Evolutionary conservation across 1,139 yeast genomes (phyloP).

Genomic region (Yamadazyma buinensis): DNA sequence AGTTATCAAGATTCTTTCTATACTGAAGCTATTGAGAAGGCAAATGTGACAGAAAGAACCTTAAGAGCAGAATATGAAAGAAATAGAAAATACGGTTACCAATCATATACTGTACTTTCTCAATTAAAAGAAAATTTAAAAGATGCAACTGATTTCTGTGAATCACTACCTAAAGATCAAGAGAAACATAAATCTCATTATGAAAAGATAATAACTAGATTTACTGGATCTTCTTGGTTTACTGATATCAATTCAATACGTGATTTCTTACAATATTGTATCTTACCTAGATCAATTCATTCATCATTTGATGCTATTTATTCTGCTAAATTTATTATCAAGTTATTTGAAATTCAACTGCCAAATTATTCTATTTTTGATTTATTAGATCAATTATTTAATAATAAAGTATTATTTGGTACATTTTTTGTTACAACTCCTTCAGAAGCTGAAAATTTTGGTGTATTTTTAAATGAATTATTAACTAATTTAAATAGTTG

Average conservation of each 20-base stretch:
- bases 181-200: conserved; percentile 29
- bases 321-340: conserved; percentile 58
- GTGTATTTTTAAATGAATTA: conserved; percentile 64
- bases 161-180: conserved; percentile 25
- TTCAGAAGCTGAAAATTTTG: conserved; percentile 77
- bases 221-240: conserved; percentile 24
- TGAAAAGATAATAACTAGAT: conserved; percentile 7
- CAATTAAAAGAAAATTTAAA: conserved; percentile 26
- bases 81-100: conserved; percentile 22
- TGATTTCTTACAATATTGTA: conserved; percentile 57
- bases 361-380: conserved; percentile 41
- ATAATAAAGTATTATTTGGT: conserved; percentile 48
- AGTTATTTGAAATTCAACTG: conserved; percentile 41
- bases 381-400: conserved; percentile 49
- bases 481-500: conserved; percentile 45
- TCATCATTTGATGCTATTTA: conserved; percentile 85
- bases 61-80: conserved; percentile 32
- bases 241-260: conserved; percentile 13
- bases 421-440: conserved; percentile 71
- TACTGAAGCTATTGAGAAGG: conserved; percentile 38
- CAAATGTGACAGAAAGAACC: conserved; percentile 1
- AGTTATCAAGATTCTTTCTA: conserved; percentile 53
- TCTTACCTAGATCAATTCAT: conserved; percentile 73
- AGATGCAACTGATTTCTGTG: conserved; percentile 21
- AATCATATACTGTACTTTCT: conserved; percentile 24